phyloP scores from a whole-genome alignment of 2,329 filamentous ascomycete species.

The Phialophora macrospora region DNA sequence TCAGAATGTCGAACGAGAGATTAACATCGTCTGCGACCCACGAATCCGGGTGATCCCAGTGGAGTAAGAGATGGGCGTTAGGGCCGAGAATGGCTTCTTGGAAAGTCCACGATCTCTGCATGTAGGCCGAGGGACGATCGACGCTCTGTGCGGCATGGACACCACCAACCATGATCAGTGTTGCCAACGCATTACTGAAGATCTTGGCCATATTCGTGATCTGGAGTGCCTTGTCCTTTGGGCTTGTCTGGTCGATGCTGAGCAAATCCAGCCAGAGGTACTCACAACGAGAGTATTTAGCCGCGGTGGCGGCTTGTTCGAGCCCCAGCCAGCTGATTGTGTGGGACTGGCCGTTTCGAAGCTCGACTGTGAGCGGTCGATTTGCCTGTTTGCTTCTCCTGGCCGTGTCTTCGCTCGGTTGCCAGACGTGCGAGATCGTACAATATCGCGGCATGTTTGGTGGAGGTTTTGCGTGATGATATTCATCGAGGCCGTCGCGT shows the following conservation, averaged over 20 bases:
- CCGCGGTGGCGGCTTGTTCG: neutral
- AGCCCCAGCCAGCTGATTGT: constrained; percentile 2
- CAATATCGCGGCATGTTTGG: constrained; percentile 4
- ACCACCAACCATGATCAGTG: neutral
- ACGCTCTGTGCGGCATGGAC: neutral
- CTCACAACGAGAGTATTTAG: neutral
- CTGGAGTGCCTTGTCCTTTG: neutral
- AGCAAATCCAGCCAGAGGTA: constrained; percentile 4
- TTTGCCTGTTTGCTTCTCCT: constrained; percentile 1
- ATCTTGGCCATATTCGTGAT: constrained; percentile 3
- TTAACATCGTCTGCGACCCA: neutral
- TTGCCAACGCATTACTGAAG: neutral
- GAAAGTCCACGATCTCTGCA: constrained; percentile 4
- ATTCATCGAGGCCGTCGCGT: neutral
- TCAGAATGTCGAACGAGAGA: neutral
- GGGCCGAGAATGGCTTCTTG: constrained; percentile 6
- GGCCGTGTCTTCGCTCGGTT: constrained; percentile 1
- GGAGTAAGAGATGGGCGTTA: constrained; percentile 1
- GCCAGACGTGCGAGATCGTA: constrained; percentile 11
- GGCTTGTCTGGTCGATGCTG: neutral
- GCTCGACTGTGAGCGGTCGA: neutral
- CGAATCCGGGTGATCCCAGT: neutral
- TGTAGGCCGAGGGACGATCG: neutral
- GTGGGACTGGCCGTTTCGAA: neutral
- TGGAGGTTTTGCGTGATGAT: neutral